Percentiles rank a stretch among this genome's conserved stretches.
Evolutionary conservation across 1,139 yeast genomes (phyloP).

Genomic region (Debaryomyces nepalensis): DNA sequence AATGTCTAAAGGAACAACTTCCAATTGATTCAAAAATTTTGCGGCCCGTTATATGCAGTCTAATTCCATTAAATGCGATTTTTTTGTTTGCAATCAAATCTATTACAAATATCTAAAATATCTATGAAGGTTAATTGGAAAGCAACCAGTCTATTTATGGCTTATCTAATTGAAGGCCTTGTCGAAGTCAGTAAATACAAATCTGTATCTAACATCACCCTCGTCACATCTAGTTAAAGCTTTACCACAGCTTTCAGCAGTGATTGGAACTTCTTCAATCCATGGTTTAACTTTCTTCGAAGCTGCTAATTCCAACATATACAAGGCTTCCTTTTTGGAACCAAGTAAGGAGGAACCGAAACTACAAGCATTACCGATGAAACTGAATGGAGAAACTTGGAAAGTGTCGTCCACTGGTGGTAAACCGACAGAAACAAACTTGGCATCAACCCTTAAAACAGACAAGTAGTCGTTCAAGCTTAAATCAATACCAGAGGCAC

Average conservation of each 20-base stretch:
- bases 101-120: neutral
- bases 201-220: constrained; percentile 69
- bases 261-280: constrained; percentile 47
- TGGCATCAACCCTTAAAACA: constrained; percentile 47
- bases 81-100: neutral
- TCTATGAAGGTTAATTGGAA: neutral
- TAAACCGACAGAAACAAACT: constrained; percentile 59
- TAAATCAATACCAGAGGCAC: constrained; percentile 48
- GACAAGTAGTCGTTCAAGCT: constrained; percentile 35
- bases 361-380: constrained; percentile 34
- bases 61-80: too few relatives aligned
- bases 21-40: too few relatives aligned
- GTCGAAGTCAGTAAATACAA: constrained; percentile 61
- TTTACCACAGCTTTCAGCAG: constrained; percentile 31
- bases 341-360: constrained; percentile 45
- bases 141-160: neutral
- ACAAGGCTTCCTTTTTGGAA: constrained; percentile 38
- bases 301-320: constrained; percentile 47
- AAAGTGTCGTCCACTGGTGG: constrained; percentile 40
- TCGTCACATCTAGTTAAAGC: constrained; percentile 38
- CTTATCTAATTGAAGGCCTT: constrained; percentile 28
- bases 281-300: constrained; percentile 45
- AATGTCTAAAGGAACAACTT: too few relatives aligned
- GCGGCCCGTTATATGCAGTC: too few relatives aligned
- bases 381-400: constrained; percentile 31